Base-by-base conservation (phyloP, 129 eudicot genomes). In the Sambucus nigra region DNA sequence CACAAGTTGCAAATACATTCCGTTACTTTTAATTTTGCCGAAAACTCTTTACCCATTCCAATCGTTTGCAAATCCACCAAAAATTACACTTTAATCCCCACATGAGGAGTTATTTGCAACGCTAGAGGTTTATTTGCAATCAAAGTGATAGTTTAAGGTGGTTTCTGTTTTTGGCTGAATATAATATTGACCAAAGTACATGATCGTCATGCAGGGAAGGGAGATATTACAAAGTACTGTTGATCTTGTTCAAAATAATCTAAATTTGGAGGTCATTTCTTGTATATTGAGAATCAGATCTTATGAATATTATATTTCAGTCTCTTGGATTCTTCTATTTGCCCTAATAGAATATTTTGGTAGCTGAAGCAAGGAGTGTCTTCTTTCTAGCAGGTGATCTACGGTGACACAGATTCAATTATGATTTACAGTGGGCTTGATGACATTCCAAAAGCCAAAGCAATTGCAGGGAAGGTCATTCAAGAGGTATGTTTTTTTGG, bases 321-420 rank as follows among this genome's bases (percentile, higher is more conserved):
- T 49, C 31, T 61, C 18, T 20, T 26, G 33, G 56, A 29, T 55
- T 49, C 62, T 25, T 45, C 29, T 17, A 11, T 9, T 33, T 42
- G 16, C 42, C 41, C 17, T 51, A 50, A 25, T 48, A 0, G 11
- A 46, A 38, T 49, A 16, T 66, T n/a, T 25, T 44, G 65, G 25
- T 28, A 27, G 15, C 41, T 55, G 21, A 67, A 53, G 59, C 32
- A 35, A 40, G 57, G 20, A 13, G 54, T 25, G 35, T 63, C 22
- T 31, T 57, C 47, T 61, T 51, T 26, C 63, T 42, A 20, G 38
- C 79, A 89, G 98, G 98, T 89, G 55, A 86, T 92, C 18, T 92
- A 92, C 70, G 99, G 99, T 55, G 99, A 92, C 68, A 92, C 99
- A 19, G 99, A 92, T 80, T 92, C 99, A 49, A 92, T 92, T 42